phyloP scores from a whole-genome alignment of 179 eudicot species.

The Dionaea muscipula region DNA sequence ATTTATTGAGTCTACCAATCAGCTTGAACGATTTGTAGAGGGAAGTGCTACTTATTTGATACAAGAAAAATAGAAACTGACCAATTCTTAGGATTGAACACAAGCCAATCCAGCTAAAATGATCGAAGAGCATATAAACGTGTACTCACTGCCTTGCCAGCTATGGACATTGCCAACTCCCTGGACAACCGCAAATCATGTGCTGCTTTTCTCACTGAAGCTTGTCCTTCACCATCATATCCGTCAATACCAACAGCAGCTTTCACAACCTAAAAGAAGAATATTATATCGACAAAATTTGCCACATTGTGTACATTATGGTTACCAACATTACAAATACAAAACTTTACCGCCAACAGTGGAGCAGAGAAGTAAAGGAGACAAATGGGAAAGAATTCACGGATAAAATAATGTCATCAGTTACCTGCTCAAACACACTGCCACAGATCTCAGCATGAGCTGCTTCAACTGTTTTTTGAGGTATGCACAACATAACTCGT shows the following conservation, averaged over 20 bases:
- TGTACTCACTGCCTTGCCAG: slow-evolving; percentile 78
- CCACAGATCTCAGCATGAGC: slow-evolving; percentile 86
- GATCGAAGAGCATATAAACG: not conserved
- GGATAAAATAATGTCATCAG: slow-evolving; percentile 4
- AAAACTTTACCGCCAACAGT: no score
- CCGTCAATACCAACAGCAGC: slow-evolving; percentile 83
- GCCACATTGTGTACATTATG: not conserved
- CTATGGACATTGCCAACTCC: slow-evolving; percentile 85
- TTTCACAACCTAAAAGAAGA: slow-evolving; percentile 51
- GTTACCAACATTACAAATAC: no score
- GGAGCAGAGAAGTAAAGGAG: no score
- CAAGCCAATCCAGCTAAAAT: not conserved
- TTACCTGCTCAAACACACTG: slow-evolving; percentile 75
- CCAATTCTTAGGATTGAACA: not conserved
- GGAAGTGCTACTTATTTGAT: no score
- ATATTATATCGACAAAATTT: not conserved
- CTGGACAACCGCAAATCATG: slow-evolving; percentile 88
- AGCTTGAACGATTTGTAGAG: no score
- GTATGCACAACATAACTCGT: slow-evolving; percentile 78
- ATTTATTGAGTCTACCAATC: no score
- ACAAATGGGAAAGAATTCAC: no score
- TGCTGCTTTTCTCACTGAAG: slow-evolving; percentile 86
- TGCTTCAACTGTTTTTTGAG: slow-evolving; percentile 69
- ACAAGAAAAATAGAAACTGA: not conserved
- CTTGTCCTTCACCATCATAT: slow-evolving; percentile 58